phyloP scores from a whole-genome alignment of 2,329 filamentous ascomycete genomes.

The Zarea fungicola region DNA sequence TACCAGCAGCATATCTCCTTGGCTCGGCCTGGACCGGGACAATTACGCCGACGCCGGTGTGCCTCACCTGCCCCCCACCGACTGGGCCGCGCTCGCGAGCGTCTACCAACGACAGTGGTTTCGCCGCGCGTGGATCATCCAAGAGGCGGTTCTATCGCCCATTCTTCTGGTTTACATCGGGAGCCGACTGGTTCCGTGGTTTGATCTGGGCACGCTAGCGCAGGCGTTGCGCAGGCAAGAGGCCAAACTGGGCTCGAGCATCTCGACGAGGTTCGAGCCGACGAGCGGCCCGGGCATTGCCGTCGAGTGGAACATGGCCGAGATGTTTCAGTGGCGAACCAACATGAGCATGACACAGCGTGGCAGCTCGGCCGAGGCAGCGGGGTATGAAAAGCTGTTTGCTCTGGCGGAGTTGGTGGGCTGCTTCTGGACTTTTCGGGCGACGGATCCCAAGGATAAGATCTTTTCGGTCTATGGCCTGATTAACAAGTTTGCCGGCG shows the following conservation, averaged over 20 bases:
- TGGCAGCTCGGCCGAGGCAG: conserved; percentile 1
- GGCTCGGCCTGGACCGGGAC: conserved; percentile 17
- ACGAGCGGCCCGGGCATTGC: conserved; percentile 17
- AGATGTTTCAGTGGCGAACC: conserved; percentile 20
- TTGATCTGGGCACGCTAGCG: conserved; percentile 18
- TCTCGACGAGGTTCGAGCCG: conserved; percentile 17
- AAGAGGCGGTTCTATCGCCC: conserved; percentile 22
- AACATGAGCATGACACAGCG: conserved; percentile 9
- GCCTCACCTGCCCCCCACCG: conserved; percentile 16
- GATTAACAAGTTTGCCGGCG: conserved; percentile 18
- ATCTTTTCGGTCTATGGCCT: conserved; percentile 22
- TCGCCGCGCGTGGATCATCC: conserved; percentile 24
- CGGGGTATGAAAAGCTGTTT: conserved; percentile 14
- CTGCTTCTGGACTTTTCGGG: conserved; percentile 22
- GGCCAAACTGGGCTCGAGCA: conserved; percentile 15
- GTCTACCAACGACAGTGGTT: conserved; percentile 25
- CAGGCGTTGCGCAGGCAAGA: conserved; percentile 18
- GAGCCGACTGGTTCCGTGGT: conserved; percentile 15
- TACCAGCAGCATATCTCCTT: conserved; percentile 20
- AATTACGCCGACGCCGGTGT: conserved; percentile 18
- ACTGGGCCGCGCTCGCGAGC: conserved; percentile 19
- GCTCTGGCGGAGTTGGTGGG: conserved; percentile 15
- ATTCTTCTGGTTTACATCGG: conserved; percentile 22
- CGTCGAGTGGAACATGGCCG: conserved; percentile 23
- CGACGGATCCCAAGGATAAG: conserved; percentile 23